Conservation (phyloP, 1,284 basidiomycete genomes). For the Vanrija pseudolonga region DNA sequence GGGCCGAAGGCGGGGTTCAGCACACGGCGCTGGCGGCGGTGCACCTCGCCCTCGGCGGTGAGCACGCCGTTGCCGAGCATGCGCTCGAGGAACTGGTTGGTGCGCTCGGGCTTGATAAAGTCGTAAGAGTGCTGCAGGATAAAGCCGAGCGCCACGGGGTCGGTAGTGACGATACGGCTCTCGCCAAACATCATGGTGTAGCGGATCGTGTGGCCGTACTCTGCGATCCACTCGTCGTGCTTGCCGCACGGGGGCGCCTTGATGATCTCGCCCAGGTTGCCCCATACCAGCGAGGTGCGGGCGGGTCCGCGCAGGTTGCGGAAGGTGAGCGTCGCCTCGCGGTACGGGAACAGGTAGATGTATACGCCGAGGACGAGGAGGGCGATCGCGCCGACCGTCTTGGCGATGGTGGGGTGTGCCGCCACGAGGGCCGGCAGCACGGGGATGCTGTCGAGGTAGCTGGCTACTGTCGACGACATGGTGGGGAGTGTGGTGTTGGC, state of each 20-base stretch:
- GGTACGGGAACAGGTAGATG: conserved; percentile 13
- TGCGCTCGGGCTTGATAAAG: conserved; percentile 64
- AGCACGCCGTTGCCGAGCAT: conserved; percentile 44
- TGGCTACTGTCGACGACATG: too few relatives aligned
- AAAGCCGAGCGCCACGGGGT: conserved; percentile 59
- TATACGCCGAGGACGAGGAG: conserved; percentile 3
- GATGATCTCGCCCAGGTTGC: conserved; percentile 17
- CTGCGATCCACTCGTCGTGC: conserved; percentile 20
- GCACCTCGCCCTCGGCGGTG: conserved; percentile 52
- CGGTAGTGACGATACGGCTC: conserved; percentile 57
- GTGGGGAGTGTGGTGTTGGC: too few relatives aligned
- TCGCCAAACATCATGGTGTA: conserved; percentile 16
- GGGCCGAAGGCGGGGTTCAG: conserved; percentile 51
- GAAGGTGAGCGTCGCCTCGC: not conserved
- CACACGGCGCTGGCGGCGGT: conserved; percentile 55
- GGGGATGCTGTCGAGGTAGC: too few relatives aligned
- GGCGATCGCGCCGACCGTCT: not conserved
- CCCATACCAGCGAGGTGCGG: conserved; percentile 15
- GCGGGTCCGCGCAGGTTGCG: conserved; percentile 18
- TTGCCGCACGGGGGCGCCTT: conserved; percentile 9
- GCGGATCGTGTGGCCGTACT: conserved; percentile 24
- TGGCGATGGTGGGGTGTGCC: not conserved
- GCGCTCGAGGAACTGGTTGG: conserved; percentile 55
- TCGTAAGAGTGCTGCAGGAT: conserved; percentile 60
- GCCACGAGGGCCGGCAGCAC: not conserved